phyloP scores from a whole-genome alignment of 2,329 filamentous ascomycete genomes.

The Dactylellina cionopaga region DNA sequence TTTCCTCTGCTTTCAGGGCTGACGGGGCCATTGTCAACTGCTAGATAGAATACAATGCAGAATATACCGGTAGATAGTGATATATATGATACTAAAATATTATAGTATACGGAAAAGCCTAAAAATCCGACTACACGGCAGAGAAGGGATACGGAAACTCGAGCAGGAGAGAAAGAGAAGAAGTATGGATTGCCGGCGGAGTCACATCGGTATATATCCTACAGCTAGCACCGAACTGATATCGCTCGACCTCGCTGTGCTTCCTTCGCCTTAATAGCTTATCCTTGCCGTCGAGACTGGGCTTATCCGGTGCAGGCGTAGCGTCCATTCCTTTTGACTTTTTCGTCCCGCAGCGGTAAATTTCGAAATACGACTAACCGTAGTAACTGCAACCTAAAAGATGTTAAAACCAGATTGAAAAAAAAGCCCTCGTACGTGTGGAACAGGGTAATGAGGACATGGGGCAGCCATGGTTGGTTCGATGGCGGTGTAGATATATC shows the following conservation, averaged over 20 bases:
- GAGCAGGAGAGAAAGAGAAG: conserved; percentile 30
- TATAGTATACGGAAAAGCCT: not conserved
- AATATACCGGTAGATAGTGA: too few relatives aligned
- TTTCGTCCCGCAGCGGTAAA: not conserved
- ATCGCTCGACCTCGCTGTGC: conserved; percentile 14
- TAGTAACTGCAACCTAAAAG: conserved; percentile 1
- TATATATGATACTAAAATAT: not conserved
- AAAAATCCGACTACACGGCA: conserved; percentile 6
- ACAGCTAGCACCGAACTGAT: conserved; percentile 10
- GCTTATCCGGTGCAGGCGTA: conserved; percentile 36
- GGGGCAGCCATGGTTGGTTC: conserved; percentile 10
- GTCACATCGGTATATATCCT: conserved; percentile 47
- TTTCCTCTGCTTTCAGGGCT: conserved; percentile 39
- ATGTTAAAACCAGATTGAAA: too few relatives aligned
- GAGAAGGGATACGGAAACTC: conserved; percentile 27
- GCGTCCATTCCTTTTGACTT: conserved; percentile 1
- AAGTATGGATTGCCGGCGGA: conserved; percentile 25
- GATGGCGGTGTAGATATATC: conserved; percentile 11
- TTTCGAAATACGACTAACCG: conserved; percentile 16
- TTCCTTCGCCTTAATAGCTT: conserved; percentile 20
- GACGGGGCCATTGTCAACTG: conserved; percentile 33
- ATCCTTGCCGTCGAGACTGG: conserved; percentile 30
- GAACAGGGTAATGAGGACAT: too few relatives aligned
- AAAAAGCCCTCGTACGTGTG: conserved; percentile 25
- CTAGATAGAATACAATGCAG: not conserved